A percentile compares a stretch with the other conserved stretches of the same genome.
These are phyloP conservation scores for Trichomonas gallinae DNA, from an alignment of 208 protist species.

Conservation along the genomic window DNA sequence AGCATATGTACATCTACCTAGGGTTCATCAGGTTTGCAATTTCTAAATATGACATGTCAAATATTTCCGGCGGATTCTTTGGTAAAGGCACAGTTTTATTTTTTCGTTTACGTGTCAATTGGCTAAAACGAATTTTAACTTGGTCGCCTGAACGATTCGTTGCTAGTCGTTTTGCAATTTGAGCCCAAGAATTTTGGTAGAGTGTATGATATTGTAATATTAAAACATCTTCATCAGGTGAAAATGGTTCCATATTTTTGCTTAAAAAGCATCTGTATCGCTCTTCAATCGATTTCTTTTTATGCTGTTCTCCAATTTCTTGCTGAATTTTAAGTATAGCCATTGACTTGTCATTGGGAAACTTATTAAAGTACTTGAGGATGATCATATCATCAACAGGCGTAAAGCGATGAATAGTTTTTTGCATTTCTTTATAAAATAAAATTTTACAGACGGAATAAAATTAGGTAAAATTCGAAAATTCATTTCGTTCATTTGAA, in stretches of 20 bases:
- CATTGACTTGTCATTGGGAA: not conserved
- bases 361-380: not conserved
- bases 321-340: not conserved
- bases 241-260: not conserved
- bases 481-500: too few species aligned
- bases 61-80: not conserved
- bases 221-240: not conserved
- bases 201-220: not conserved
- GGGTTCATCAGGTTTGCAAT: too few species aligned
- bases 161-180: not conserved
- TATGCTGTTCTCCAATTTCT: not conserved
- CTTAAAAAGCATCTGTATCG: not conserved
- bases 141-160: not conserved
- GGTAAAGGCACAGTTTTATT: not conserved
- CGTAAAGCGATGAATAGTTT: not conserved
- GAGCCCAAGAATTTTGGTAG: not conserved
- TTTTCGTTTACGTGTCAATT: not conserved
- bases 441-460: too few species aligned
- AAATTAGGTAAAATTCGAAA: too few species aligned
- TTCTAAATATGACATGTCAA: too few species aligned
- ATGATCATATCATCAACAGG: not conserved
- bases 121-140: not conserved
- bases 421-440: not conserved
- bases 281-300: not conserved
- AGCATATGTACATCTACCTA: too few species aligned